Base-by-base conservation (phyloP, 176 grass and related monocot species). In the Musa beccarii region DNA sequence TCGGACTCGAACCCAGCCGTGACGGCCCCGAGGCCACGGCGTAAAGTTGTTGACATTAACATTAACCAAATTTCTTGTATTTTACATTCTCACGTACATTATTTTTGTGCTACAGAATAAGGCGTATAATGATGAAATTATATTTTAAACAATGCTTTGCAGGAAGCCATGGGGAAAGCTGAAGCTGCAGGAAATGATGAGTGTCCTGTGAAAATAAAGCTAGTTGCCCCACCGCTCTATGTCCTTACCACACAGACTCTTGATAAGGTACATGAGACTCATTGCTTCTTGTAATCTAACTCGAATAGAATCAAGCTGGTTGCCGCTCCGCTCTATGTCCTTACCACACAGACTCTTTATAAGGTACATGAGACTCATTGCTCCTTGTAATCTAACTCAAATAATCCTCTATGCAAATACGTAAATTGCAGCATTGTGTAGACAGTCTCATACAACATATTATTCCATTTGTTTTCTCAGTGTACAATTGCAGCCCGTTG, bases 161-260 rank as follows among this genome's bases (percentile, higher is more conserved):
- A 96, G 92, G 68, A 86, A 86, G 92, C 92, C 34, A 96, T 91
- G 92, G 89, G 84, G 81, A 86, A 91, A 85, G 92, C 92, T 64
- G 88, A 96, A 88, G 88, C 88, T 53, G 72, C 75, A 61, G 92
- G 92, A 63, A 96, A 84, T 53, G 82, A 83, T 57, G 89, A 89
- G 78, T 96, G 88, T 57, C 92, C 92, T 64, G 92, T 96, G 73
- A 96, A 91, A 81, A 96, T 96, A 62, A 96, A 96, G 76, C 70
- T 96, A 19, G 92, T 96, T 79, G 92, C 92, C 57, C 88, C 92
- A 78, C 92, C 92, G 9, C 92, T 96, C 49, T 96, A 91, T 88
- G 92, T 96, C 69, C 80, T 96, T 52, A 96, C 92, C 25, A 96
- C 92, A 72, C 92, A 96, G 70, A 93, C 90, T 22, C 90, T 93